A percentile compares a stretch with the other conserved stretches of the same genome.
Evolutionary conservation across 768 basidiomycete species (phyloP).

Genomic region (Kwoniella botswanensis): DNA sequence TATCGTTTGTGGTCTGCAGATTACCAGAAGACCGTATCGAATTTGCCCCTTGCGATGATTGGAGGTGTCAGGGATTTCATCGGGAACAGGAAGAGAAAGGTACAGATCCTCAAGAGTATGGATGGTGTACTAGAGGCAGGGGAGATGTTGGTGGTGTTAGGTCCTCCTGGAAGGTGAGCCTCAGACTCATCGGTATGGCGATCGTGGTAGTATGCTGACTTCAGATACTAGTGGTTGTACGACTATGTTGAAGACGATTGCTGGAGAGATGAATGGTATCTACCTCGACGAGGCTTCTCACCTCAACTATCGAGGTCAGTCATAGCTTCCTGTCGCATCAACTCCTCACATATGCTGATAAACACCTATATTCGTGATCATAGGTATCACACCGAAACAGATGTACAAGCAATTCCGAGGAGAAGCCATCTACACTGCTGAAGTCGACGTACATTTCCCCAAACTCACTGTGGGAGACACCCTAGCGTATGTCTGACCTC

Average conservation of each 20-base stretch:
- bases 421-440: conserved; percentile 59
- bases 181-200: too few species aligned
- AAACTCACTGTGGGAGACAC: conserved; percentile 57
- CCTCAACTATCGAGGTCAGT: conserved; percentile 55
- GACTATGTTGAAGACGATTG: conserved; percentile 64
- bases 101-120: conserved; percentile 67
- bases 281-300: conserved; percentile 45
- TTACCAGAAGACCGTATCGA: conserved; percentile 61
- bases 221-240: conserved; percentile 55
- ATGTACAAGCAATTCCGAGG: conserved; percentile 63
- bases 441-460: conserved; percentile 60
- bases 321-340: not conserved
- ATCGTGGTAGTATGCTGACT: not conserved
- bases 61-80: conserved; percentile 35
- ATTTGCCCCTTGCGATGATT: conserved; percentile 47
- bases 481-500: conserved; percentile 39
- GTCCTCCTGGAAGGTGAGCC: conserved; percentile 60
- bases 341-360: not conserved
- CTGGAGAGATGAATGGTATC: conserved; percentile 59
- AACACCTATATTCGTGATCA: not conserved
- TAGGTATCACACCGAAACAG: conserved; percentile 60
- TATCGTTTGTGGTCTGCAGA: conserved; percentile 38
- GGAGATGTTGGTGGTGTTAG: conserved; percentile 72
- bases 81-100: conserved; percentile 48
- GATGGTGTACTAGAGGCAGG: conserved; percentile 71